Percentiles rank a stretch among this genome's conserved stretches.
Evolutionary conservation across 176 grass and related monocot genomes (phyloP).

Genomic region (Carex myosuroides): DNA sequence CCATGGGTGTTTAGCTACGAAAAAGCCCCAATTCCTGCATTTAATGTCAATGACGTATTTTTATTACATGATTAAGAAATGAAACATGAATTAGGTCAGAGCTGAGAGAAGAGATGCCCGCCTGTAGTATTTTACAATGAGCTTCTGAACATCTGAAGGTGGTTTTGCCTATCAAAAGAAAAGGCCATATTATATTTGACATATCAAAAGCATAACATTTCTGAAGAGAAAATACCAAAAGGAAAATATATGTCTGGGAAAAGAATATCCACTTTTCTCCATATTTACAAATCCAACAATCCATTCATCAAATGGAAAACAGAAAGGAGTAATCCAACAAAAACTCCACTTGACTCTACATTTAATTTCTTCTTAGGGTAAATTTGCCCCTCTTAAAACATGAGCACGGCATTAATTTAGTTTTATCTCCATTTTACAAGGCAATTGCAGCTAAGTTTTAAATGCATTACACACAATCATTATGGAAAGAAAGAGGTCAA

Average conservation of each 20-base stretch:
- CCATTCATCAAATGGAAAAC: background rate
- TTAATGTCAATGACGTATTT: conserved; percentile 28
- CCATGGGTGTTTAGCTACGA: conserved; percentile 67
- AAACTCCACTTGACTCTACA: background rate
- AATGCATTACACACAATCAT: background rate
- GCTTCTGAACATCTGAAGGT: conserved; percentile 73
- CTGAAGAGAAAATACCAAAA: background rate
- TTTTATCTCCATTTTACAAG: background rate
- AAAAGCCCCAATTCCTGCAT: conserved; percentile 75
- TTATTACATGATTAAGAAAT: conserved; percentile 24
- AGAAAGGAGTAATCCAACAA: conserved; percentile 26
- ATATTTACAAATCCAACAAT: background rate
- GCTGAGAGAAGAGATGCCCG: conserved; percentile 16
- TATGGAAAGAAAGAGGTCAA: background rate
- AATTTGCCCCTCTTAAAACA: background rate
- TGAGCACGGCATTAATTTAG: background rate
- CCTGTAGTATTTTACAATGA: conserved; percentile 90
- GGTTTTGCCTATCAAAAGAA: conserved; percentile 17
- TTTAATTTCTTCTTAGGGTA: background rate
- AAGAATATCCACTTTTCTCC: conserved; percentile 4
- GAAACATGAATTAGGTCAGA: conserved; percentile 19
- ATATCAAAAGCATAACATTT: background rate
- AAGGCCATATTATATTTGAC: conserved; percentile 15
- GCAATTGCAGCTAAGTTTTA: background rate
- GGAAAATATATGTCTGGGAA: conserved; percentile 3